phyloP scores from a whole-genome alignment of 768 basidiomycete species.

The Lactarius pseudohatsudake region DNA sequence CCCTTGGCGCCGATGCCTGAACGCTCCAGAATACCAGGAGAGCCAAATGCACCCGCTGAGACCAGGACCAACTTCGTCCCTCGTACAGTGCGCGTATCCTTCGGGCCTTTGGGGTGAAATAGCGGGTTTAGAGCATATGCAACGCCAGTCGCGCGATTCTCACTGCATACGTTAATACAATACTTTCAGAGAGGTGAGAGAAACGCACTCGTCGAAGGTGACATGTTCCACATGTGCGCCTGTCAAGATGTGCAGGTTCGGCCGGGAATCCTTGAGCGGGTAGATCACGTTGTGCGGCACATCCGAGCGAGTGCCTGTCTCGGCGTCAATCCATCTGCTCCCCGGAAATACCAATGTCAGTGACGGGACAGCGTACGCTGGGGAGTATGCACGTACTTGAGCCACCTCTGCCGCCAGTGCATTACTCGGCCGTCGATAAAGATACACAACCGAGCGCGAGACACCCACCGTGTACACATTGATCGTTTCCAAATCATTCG shows the following conservation, averaged over 20 bases:
- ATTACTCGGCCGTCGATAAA: background rate
- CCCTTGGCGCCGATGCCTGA: slow-evolving; percentile 44
- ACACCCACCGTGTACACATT: slow-evolving; percentile 17
- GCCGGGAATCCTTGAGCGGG: slow-evolving; percentile 35
- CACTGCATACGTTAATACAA: slow-evolving; percentile 28
- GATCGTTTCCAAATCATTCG: no score
- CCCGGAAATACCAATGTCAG: background rate
- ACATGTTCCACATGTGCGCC: slow-evolving; percentile 40
- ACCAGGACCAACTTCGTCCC: slow-evolving; percentile 42
- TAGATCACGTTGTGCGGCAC: slow-evolving; percentile 45
- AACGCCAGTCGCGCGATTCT: slow-evolving; percentile 40
- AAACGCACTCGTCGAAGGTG: slow-evolving; percentile 37
- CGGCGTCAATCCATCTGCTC: slow-evolving; percentile 50
- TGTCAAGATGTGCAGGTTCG: slow-evolving; percentile 37
- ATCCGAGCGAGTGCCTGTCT: slow-evolving; percentile 56
- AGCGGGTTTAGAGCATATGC: slow-evolving; percentile 37
- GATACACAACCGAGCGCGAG: background rate
- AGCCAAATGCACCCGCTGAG: slow-evolving; percentile 43
- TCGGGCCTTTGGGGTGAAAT: slow-evolving; percentile 29
- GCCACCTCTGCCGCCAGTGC: slow-evolving; percentile 24
- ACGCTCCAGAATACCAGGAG: slow-evolving; percentile 54
- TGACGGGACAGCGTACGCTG: background rate
- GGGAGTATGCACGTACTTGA: slow-evolving; percentile 35
- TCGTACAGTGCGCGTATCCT: slow-evolving; percentile 26
- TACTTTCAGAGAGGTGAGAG: no score